These are phyloP conservation scores for Annona cherimola DNA, from an alignment of 164 flowering plant genomes.

Conservation along the genomic window DNA sequence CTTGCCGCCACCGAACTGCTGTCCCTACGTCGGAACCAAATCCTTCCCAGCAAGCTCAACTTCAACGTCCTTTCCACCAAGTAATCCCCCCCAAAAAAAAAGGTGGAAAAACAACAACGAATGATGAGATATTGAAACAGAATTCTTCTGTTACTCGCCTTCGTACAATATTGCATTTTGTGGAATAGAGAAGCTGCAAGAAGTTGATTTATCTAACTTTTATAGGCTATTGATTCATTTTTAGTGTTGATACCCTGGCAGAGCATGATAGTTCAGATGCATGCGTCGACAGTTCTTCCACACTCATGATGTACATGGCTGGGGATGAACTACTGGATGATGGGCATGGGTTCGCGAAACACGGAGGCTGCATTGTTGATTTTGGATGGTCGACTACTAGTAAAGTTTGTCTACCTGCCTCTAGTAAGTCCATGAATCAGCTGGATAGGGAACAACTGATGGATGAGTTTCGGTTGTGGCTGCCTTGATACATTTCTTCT, in stretches of 20 bases:
- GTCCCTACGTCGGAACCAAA: slow-evolving; percentile 42
- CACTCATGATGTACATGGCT: too few relatives aligned
- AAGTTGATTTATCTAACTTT: background rate
- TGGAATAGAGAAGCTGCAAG: slow-evolving; percentile 90
- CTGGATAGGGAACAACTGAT: too few relatives aligned
- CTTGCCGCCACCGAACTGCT: slow-evolving; percentile 24
- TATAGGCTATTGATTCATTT: background rate
- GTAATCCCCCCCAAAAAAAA: slow-evolving; percentile 15
- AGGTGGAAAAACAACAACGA: background rate
- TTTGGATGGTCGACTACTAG: too few relatives aligned
- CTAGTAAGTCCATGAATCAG: too few relatives aligned
- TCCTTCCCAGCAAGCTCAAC: slow-evolving; percentile 85
- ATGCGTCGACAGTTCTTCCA: background rate
- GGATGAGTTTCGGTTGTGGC: background rate
- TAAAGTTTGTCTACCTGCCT: too few relatives aligned
- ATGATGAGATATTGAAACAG: background rate
- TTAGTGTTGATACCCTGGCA: background rate
- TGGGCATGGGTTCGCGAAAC: too few relatives aligned
- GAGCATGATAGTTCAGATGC: background rate
- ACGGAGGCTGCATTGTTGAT: too few relatives aligned
- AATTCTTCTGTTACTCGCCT: slow-evolving; percentile 41
- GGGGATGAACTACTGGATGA: too few relatives aligned
- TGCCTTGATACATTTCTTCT: background rate
- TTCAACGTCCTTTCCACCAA: slow-evolving; percentile 58
- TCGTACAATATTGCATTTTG: slow-evolving; percentile 67